Conservation (phyloP, 1,139 yeast species). For the Blastobotrys indianensis region DNA sequence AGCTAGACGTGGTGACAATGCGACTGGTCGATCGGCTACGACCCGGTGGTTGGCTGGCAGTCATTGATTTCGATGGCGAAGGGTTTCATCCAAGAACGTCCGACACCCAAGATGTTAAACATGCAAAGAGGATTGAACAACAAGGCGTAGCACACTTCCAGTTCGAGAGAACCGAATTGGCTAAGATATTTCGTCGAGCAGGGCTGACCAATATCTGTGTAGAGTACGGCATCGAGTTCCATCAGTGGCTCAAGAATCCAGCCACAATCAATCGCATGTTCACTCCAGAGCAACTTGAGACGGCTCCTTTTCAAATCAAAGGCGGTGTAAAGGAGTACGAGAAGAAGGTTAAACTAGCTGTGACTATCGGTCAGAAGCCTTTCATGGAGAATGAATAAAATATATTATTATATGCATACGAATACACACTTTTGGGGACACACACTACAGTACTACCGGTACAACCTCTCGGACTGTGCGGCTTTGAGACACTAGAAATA, state of each 20-base stretch:
- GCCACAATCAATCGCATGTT: background rate
- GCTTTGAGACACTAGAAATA: no score
- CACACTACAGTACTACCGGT: no score
- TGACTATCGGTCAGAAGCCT: conserved; percentile 5
- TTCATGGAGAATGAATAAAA: no score
- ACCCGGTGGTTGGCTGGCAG: conserved; percentile 25
- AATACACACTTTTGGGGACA: no score
- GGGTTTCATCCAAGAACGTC: background rate
- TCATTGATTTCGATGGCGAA: conserved; percentile 22
- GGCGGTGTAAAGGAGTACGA: conserved; percentile 3
- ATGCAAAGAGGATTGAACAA: no score
- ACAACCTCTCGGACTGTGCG: no score
- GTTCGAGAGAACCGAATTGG: background rate
- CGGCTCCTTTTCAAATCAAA: background rate
- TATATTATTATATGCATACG: no score
- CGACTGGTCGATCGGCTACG: conserved; percentile 19
- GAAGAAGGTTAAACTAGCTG: conserved; percentile 1
- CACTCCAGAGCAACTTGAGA: background rate
- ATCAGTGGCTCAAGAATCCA: conserved; percentile 1
- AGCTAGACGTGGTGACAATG: conserved; percentile 19
- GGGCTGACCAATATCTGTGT: conserved; percentile 2
- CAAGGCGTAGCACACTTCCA: conserved; percentile 5
- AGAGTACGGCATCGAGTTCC: background rate
- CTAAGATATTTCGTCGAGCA: background rate
- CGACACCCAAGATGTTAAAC: no score